Evolutionary conservation across 495 filamentous ascomycete genomes (phyloP).

Genomic region (Tuber aestivum): DNA sequence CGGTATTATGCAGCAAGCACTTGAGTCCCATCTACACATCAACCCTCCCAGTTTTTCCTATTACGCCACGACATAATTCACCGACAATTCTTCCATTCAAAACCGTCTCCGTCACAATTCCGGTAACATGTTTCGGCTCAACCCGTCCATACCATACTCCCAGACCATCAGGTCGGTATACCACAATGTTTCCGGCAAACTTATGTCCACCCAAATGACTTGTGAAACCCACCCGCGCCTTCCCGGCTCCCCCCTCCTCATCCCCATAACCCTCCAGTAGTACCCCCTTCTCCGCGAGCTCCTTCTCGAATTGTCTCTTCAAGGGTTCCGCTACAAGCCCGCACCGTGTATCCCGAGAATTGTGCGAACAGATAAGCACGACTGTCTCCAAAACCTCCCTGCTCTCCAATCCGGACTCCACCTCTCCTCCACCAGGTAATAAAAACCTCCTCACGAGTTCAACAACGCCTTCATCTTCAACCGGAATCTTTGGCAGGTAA

Average conservation of each 20-base stretch:
- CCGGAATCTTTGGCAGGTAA: constrained; percentile 47
- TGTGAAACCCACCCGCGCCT: constrained; percentile 62
- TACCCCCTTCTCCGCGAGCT: constrained; percentile 42
- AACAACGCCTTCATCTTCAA: constrained; percentile 45
- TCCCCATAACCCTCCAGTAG: constrained; percentile 24
- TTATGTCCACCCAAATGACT: constrained; percentile 92
- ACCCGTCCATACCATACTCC: constrained; percentile 94
- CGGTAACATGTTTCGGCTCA: constrained; percentile 78
- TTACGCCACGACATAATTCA: constrained; percentile 67
- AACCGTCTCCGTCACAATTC: constrained; percentile 76
- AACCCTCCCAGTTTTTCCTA: constrained; percentile 43
- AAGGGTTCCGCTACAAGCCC: constrained; percentile 72
- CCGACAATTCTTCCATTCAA: constrained; percentile 63
- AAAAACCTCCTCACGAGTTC: constrained; percentile 47
- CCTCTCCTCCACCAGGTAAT: constrained; percentile 8
- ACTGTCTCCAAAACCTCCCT: constrained; percentile 60
- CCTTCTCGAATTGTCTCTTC: constrained; percentile 58
- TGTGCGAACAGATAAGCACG: constrained; percentile 80
- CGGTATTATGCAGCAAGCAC: not conserved
- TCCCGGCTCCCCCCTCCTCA: constrained; percentile 16
- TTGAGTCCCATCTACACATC: not conserved
- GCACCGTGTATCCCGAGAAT: constrained; percentile 69
- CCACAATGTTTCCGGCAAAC: constrained; percentile 86
- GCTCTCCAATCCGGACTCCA: constrained; percentile 2
- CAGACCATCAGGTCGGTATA: constrained; percentile 79